Evolutionary conservation across 768 basidiomycete species (phyloP), one percentile per base, ranked within the genome.

Genomic region (Leccinum longicurvipes): DNA sequence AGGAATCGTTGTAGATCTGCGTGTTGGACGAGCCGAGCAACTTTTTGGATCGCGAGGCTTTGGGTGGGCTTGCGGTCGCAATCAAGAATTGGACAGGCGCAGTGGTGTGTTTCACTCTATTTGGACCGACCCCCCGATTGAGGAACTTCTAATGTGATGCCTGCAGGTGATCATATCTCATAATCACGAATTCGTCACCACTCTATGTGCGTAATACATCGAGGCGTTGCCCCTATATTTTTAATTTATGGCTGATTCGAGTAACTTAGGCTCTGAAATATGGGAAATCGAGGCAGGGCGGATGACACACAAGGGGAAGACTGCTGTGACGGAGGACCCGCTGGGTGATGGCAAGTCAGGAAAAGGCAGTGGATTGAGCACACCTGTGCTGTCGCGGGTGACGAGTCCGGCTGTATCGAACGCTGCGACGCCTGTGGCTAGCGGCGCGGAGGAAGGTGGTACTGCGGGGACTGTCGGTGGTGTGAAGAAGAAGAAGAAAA

Each of bases 11-110:
- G 86, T 87, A 61, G 66, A 60, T 67, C 36, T 89, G 88, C 67
- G 76, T 90, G 14, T 80, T 93, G 31, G 92, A 94, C 69, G 91
- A 93, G 72, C 93, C 93, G 32, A 96, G 91, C 69, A 98, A 98
- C 76, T 98, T 98, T 81, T 82, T 98, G 77, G 94, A 97, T 71
- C 86, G 95, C 61, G 95, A 98, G 72, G 93, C 94, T 21, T 78
- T 98, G 19, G 95, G 95, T 61, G 95, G 96, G 57, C 77, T 98
- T 41, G 93, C 95, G 32, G 86, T 96, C 25, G 95, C 96, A 44
- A 98, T 98, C 74, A 86, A 83, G 60, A 91, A 96, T 60, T 98
- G 96, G 95, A 83, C 84, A 47, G 95, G 96, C 54, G 93, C 91
- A 44, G 90, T 94, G 34, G 87, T 89, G 77, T 48, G 46, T 64